A percentile compares a stretch with the other conserved stretches of the same genome.
Evolutionary conservation across 108 stramenopile species (phyloP).

Genomic region (Nitzschia sp.): DNA sequence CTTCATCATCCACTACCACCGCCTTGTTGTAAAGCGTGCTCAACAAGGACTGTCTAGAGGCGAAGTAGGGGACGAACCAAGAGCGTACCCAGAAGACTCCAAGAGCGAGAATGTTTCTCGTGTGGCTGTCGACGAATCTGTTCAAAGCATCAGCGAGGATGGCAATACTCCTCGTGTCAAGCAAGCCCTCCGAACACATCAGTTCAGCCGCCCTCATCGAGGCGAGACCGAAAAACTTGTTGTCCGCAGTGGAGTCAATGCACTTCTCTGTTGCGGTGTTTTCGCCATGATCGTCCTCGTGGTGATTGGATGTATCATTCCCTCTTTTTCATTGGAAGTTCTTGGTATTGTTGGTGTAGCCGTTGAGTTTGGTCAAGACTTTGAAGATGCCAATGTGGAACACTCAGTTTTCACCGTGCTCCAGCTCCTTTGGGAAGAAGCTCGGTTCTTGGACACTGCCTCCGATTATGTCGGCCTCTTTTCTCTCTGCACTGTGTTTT

Average conservation of each 20-base stretch:
- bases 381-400: constrained; percentile 47
- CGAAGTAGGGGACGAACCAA: not conserved
- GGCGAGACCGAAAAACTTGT: constrained; percentile 36
- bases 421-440: constrained; percentile 68
- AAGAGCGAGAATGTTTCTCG: not conserved
- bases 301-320: constrained; percentile 58
- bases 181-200: constrained; percentile 15
- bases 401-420: constrained; percentile 65
- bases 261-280: constrained; percentile 20
- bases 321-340: constrained; percentile 64
- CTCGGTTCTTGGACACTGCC: constrained; percentile 46
- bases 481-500: constrained; percentile 51
- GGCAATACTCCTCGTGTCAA: not conserved
- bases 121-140: not conserved
- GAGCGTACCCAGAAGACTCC: not conserved
- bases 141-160: not conserved
- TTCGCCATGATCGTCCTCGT: constrained; percentile 40
- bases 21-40: constrained; percentile 36
- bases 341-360: constrained; percentile 76
- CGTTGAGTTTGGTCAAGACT: constrained; percentile 69
- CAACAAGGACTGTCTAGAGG: not conserved
- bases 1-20: constrained; percentile 82
- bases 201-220: constrained; percentile 47
- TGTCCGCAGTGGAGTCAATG: constrained; percentile 40
- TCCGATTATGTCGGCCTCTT: constrained; percentile 60